Evolutionary conservation across 106 monocot species (phyloP), one percentile per base, ranked within the genome.

Genomic region (Hemerocallis citrina): DNA sequence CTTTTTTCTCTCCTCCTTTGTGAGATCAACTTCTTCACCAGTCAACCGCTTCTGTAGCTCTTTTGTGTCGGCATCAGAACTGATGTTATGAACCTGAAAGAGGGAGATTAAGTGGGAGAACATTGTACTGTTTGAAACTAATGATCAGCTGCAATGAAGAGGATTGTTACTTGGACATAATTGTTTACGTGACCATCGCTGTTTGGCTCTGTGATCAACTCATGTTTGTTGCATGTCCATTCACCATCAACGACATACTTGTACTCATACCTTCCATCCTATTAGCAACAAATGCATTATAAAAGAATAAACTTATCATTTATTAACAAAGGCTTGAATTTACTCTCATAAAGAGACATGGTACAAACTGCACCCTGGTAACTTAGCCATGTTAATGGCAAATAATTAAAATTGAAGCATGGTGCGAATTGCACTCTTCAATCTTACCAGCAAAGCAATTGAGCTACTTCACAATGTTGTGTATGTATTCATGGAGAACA

Each of bases 211-310:
- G 95, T 91, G 33, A 84, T 28, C 19, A 64, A 44, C 68, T 96
- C 95, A 42, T 76, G 22, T 19, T 69, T 38, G 40, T 91, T 96
- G 66, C 71, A 77, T 15, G 67, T 72, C 95, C 95, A 96, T 60
- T 82, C 48, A 38, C 84, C 96, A 52, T 91, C 82, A 14, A 90
- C 44, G 34, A 98, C 79, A 54, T 98, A 98, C 61, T 98, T 98
- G 79, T 98, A 98, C 61, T 98, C 96, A 30, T 98, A 98, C 7
- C 47, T 65, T 41, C 96, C 96, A 54, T 88, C 85, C 96, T 98
- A 38, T 12, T 35, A 66, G 12, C 6, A 52, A 23, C 2, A 37
- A 55, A 62, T 28, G 20, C n/a, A 61, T 35, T 21, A 40, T 60
- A 19, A 34, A 17, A 17, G 16, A n/a, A 57, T 34, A 25, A 40